Percentiles rank a stretch among this genome's conserved stretches.
phyloP scores from a whole-genome alignment of 768 basidiomycete genomes.

The Mycena chlorophos region DNA sequence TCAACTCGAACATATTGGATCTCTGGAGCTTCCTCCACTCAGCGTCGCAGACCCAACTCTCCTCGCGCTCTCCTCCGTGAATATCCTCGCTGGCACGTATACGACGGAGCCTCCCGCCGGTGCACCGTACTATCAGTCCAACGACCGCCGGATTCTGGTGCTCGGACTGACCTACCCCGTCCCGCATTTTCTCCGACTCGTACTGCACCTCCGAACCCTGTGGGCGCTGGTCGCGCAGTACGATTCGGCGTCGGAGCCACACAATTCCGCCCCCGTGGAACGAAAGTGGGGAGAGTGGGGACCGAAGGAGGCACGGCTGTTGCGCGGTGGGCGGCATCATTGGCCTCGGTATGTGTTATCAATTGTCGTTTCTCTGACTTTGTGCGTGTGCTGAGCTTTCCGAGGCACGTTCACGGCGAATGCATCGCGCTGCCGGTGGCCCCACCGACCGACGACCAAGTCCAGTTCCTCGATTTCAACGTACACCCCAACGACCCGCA shows the following conservation, averaged over 20 bases:
- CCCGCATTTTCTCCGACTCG: background rate
- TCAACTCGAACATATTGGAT: background rate
- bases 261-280: no score
- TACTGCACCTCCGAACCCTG: background rate
- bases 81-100: background rate
- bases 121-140: background rate
- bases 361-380: background rate
- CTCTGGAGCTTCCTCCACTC: background rate
- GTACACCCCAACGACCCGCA: background rate
- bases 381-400: background rate
- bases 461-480: background rate
- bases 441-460: background rate
- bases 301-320: background rate
- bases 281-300: background rate
- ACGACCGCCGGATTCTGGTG: background rate
- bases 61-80: background rate
- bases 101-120: background rate
- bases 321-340: background rate
- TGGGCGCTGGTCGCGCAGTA: background rate
- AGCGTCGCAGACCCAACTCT: background rate
- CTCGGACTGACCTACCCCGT: background rate
- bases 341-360: background rate
- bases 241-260: background rate
- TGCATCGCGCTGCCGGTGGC: background rate
- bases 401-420: background rate